These are phyloP conservation scores for Theileria orientalis DNA, from an alignment of 169 alveolate species.

Conservation along the genomic window DNA sequence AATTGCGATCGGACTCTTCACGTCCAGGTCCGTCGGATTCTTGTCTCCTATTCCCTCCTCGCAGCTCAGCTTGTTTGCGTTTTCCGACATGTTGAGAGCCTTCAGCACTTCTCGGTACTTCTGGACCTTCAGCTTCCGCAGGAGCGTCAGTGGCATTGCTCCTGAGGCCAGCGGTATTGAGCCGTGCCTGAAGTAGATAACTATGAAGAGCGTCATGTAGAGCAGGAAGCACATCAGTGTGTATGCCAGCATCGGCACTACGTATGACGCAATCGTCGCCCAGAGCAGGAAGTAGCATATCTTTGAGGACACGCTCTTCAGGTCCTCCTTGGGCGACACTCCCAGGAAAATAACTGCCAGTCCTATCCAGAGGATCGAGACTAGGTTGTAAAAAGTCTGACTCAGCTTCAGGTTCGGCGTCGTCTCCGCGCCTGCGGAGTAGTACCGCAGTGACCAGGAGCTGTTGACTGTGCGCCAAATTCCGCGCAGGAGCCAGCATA, in stretches of 20 bases:
- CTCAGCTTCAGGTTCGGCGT: background rate
- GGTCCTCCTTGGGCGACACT: constrained; percentile 31
- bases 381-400: constrained; percentile 14
- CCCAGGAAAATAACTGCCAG: constrained; percentile 24
- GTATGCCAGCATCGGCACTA: constrained; percentile 44
- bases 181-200: constrained; percentile 31
- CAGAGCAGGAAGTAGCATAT: constrained; percentile 47
- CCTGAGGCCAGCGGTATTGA: constrained; percentile 25
- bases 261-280: constrained; percentile 40
- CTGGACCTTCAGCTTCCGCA: constrained; percentile 57
- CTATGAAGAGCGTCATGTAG: constrained; percentile 11
- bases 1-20: background rate
- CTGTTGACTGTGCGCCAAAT: constrained; percentile 15
- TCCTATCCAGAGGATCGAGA: constrained; percentile 28
- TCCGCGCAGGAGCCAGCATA: constrained; percentile 51
- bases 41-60: background rate
- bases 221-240: constrained; percentile 20
- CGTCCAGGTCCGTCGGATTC: background rate
- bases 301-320: constrained; percentile 25
- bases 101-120: constrained; percentile 53
- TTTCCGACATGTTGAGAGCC: background rate
- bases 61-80: background rate
- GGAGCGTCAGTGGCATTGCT: constrained; percentile 35
- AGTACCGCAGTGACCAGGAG: constrained; percentile 44
- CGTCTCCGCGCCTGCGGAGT: background rate